Evolutionary conservation across 73 alveolate species (phyloP), one percentile per base, ranked within the genome.

Genomic region (Blepharisma stoltei): DNA sequence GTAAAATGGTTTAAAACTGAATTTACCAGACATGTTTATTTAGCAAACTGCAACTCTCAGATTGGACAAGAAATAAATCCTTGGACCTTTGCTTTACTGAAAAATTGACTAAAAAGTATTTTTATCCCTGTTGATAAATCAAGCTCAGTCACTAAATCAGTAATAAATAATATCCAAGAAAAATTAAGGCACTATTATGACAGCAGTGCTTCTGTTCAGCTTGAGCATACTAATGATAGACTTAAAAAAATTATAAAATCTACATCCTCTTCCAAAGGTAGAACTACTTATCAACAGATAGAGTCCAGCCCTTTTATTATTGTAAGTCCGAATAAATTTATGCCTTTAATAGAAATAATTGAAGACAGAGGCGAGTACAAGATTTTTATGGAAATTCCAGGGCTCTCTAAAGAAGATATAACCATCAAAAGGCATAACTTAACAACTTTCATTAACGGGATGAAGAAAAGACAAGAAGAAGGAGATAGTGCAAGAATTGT

Each of bases 21-120:
- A 54, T 83, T 66, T 25, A 71, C 90, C 21, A 83, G 90, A 83
- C 90, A 83, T 71, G 81, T 83, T 68, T 67, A 78, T 50, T 25
- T 83, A 78, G 86, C 71, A 1, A 83, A 83, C 75, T 82, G 77
- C 50, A 78, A 68, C 21, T 77, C 83, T 14, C 69, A 77, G 50
- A 14, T 71, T 6, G 90, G 90, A 23, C 55, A 55, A 70, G 41
- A 68, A 60, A 70, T 77, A 0, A 83, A 83, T 37, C 85, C 82
- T 6, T 68, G 83, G 82, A 81, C 71, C 11, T 71, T 83, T 70
- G 55, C 82, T 8, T 49, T 83, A 7, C 60, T 83, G 45, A 78
- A 81, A 46, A 67, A 68, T 75, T 83, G 90, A 86, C 54, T 83
- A 9, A 76, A 83, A 32, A 54, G 82, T 52, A 81, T 77, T 9